phyloP scores from a whole-genome alignment of 192 early-diverging fungal genomes.

The Coemansia sp. region DNA sequence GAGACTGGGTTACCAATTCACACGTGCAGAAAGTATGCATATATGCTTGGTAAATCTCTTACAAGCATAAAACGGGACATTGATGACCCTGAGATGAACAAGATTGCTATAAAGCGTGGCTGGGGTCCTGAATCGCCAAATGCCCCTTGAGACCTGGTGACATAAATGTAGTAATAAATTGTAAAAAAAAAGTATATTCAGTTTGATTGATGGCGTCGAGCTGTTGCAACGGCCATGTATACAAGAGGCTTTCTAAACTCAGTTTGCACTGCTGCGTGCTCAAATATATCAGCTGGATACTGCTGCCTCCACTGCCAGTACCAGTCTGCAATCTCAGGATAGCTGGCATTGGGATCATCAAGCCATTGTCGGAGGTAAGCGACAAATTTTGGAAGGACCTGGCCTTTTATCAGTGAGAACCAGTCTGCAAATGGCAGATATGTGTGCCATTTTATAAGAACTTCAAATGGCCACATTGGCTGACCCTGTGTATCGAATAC shows the following conservation, averaged over 20 bases:
- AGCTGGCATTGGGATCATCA: constrained; percentile 30
- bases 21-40: constrained; percentile 19
- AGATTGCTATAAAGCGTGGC: constrained; percentile 8
- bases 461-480: constrained; percentile 37
- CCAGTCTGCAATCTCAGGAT: constrained; percentile 50
- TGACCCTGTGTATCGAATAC: constrained; percentile 29
- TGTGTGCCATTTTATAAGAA: constrained; percentile 27
- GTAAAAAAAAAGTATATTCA: too few relatives aligned
- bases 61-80: constrained; percentile 12
- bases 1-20: constrained; percentile 19
- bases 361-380: constrained; percentile 39
- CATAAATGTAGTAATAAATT: too few relatives aligned
- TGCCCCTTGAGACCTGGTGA: not conserved
- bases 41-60: constrained; percentile 12
- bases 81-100: constrained; percentile 20
- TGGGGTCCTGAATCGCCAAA: not conserved
- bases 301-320: constrained; percentile 49
- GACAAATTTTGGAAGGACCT: constrained; percentile 21
- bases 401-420: constrained; percentile 18
- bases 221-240: constrained; percentile 30
- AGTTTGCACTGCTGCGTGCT: constrained; percentile 14
- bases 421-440: constrained; percentile 29
- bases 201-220: not conserved
- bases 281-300: constrained; percentile 29
- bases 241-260: constrained; percentile 35